These are phyloP conservation scores for Cercospora brassicicola DNA, from an alignment of 2,329 filamentous ascomycete species.

Conservation along the genomic window DNA sequence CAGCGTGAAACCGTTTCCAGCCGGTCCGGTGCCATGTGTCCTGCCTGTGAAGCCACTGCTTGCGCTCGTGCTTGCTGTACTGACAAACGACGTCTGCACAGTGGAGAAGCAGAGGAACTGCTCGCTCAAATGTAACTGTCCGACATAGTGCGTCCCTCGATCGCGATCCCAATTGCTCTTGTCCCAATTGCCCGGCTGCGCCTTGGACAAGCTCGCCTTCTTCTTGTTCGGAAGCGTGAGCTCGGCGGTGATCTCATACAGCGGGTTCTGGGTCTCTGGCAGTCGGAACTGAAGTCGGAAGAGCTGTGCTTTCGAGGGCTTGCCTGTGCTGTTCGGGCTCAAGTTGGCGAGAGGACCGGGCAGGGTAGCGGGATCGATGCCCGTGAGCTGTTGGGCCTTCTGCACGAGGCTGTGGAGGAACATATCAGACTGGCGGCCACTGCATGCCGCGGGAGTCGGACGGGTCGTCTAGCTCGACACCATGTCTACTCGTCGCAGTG, in stretches of 20 bases:
- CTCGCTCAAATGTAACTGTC: conserved; percentile 91
- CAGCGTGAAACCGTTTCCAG: conserved; percentile 92
- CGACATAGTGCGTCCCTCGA: conserved; percentile 69
- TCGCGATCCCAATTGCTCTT: conserved; percentile 65
- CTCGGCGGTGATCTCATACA: conserved; percentile 96
- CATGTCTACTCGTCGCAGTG: background rate
- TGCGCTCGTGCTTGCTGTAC: conserved; percentile 73
- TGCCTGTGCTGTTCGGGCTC: conserved; percentile 67
- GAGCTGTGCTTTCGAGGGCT: conserved; percentile 85
- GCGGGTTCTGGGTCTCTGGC: conserved; percentile 83
- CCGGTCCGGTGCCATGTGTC: conserved; percentile 87
- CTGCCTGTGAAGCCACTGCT: conserved; percentile 87
- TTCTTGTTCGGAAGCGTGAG: conserved; percentile 74
- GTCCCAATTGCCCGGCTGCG: conserved; percentile 54
- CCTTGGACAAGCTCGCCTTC: conserved; percentile 39
- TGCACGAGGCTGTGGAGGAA: conserved; percentile 81
- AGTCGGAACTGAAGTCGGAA: conserved; percentile 97
- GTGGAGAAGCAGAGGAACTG: conserved; percentile 96
- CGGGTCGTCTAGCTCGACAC: conserved; percentile 1
- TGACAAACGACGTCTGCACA: conserved; percentile 81
- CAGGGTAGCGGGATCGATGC: conserved; percentile 80
- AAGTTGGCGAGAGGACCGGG: conserved; percentile 44
- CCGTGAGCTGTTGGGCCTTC: conserved; percentile 70
- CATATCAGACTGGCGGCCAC: conserved; percentile 43
- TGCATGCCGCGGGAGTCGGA: conserved; percentile 10